A percentile compares a stretch with the other conserved stretches of the same genome.
Conservation (phyloP, 805 yeast genomes). For the Pichia deserticola region DNA sequence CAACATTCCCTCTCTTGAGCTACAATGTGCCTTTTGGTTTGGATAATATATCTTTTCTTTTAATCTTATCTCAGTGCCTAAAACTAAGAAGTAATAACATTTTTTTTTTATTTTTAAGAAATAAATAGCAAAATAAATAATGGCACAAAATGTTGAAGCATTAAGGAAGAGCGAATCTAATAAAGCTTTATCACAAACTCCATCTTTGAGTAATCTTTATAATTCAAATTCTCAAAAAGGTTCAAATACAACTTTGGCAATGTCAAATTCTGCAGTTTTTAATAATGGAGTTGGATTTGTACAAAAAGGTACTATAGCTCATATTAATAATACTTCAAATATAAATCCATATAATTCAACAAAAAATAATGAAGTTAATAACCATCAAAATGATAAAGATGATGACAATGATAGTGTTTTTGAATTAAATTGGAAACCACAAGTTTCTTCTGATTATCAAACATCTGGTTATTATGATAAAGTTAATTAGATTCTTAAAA, state of each 20-base stretch:
- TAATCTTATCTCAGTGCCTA: neutral
- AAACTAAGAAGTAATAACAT: too few relatives aligned
- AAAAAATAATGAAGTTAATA: neutral
- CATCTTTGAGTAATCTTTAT: constrained; percentile 5
- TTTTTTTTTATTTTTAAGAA: neutral
- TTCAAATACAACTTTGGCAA: neutral
- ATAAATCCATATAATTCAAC: neutral
- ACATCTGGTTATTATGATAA: constrained; percentile 3
- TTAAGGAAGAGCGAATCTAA: neutral
- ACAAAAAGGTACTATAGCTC: constrained; percentile 5
- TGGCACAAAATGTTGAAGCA: constrained; percentile 4
- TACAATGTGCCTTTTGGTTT: too few relatives aligned
- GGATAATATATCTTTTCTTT: neutral
- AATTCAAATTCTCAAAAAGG: constrained; percentile 7
- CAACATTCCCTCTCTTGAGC: too few relatives aligned
- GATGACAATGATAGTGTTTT: constrained; percentile 4
- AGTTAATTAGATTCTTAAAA: too few relatives aligned
- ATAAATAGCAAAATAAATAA: neutral
- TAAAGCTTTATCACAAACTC: neutral
- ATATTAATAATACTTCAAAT: neutral
- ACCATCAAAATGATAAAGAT: neutral
- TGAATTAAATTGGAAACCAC: constrained; percentile 8
- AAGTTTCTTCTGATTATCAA: constrained; percentile 5
- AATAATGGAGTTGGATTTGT: constrained; percentile 4
- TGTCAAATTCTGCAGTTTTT: constrained; percentile 5